These are phyloP conservation scores for Tylopilus vinaceipallidus DNA, from an alignment of 768 basidiomycete genomes.

Conservation along the genomic window DNA sequence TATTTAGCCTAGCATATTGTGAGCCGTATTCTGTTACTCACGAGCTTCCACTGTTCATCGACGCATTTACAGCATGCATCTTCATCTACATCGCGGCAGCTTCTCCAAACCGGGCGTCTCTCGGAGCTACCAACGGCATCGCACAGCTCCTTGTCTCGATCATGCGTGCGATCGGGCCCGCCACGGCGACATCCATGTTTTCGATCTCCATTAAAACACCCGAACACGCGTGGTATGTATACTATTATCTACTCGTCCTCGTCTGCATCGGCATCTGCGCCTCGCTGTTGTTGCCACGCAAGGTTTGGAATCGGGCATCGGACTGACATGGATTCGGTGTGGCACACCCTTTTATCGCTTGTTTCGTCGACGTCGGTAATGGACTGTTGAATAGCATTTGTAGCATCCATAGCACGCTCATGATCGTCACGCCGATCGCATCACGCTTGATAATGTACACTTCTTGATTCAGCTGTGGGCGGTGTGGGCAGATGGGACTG, in stretches of 20 bases:
- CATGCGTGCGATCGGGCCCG: conserved; percentile 51
- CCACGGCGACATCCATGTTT: conserved; percentile 60
- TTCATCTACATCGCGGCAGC: conserved; percentile 60
- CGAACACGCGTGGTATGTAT: conserved; percentile 26
- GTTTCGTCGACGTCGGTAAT: no score
- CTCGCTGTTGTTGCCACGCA: conserved; percentile 29
- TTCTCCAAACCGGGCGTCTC: conserved; percentile 61
- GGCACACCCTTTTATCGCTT: no score
- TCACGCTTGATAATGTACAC: no score
- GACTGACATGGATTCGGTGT: no score
- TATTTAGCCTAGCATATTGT: conserved; percentile 58
- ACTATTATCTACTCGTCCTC: conserved; percentile 25
- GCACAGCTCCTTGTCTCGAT: conserved; percentile 44
- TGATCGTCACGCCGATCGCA: no score
- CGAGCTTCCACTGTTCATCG: neutral
- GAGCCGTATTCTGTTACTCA: conserved; percentile 20
- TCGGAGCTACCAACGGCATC: conserved; percentile 73
- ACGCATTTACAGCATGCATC: conserved; percentile 50
- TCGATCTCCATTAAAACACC: conserved; percentile 56
- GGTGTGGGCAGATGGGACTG: no score
- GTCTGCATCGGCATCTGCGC: conserved; percentile 13
- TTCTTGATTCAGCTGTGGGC: no score
- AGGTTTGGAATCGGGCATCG: conserved; percentile 22
- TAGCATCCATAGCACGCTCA: no score
- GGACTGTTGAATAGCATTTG: no score